Evolutionary conservation across 176 grass and related monocot species (phyloP).

Genomic region (Lolium multiflorum): DNA sequence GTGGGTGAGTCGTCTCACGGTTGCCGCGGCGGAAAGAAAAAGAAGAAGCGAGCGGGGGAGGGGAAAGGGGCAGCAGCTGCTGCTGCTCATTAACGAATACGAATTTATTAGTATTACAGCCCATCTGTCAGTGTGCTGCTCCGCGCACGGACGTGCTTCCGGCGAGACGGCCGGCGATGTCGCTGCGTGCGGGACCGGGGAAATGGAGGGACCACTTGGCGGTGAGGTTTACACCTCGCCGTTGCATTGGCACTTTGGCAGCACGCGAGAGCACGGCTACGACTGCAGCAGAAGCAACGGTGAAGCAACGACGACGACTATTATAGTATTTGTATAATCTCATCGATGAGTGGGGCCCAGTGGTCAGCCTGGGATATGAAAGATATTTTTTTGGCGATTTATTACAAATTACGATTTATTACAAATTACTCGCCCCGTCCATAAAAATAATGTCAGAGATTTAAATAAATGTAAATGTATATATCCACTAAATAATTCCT

Average conservation of each 20-base stretch:
- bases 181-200: neutral
- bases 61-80: neutral
- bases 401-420: neutral
- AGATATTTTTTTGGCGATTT: neutral
- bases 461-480: no score
- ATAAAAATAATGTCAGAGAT: no score
- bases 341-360: neutral
- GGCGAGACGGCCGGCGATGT: fast-evolving
- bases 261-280: neutral
- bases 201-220: fast-evolving
- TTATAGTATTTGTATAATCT: neutral
- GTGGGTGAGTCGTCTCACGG: constrained; percentile 34
- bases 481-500: no score
- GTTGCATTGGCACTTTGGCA: neutral
- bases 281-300: neutral
- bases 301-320: constrained; percentile 10
- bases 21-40: constrained; percentile 57
- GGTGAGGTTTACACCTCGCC: fast-evolving
- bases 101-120: constrained; percentile 28
- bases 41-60: neutral
- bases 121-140: constrained; percentile 11
- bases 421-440: neutral
- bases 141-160: neutral
- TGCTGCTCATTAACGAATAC: constrained; percentile 10
- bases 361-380: neutral